Base-by-base conservation (phyloP, 2,329 filamentous ascomycete genomes). In the Stachybotrys chartarum region DNA sequence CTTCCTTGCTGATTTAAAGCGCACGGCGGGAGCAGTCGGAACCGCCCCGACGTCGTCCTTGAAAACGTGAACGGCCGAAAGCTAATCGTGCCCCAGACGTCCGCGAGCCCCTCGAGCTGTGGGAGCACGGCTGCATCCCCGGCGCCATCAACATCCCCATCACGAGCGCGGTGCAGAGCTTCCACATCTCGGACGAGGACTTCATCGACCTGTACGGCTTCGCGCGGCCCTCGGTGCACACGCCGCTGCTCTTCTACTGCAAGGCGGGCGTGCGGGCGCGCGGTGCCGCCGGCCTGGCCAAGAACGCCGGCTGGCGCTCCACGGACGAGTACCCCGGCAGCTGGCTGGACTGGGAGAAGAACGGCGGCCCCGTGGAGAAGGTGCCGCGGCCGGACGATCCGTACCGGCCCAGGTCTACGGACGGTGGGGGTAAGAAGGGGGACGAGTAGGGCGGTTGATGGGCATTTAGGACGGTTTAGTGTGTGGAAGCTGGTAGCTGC, bases 191-290 rank as follows among this genome's bases (percentile, higher is more conserved):
- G 0, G 77, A 80, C 0, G 87, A 90, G 12, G 91, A 96, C 60
- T 97, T 97, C 67, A 82, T 88, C 67, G 89, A 91, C 57, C 76
- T 86, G 16, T 92, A 91, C 71, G 92, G 91, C 5, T 96, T 88
- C 66, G 74, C 79, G 57, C 88, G 90, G 58, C 92, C 79, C 0
- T 64, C 65, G 3, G 75, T 75, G 57, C 77, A 82, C 49, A 69
- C 71, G 35, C 77, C 82, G 60, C 70, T 96, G 14, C 79, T 97
- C 5, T 94, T 97, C 66, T 97, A 96, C 72, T 99, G 94, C 75
- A 95, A 91, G 75, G 86, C 92, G 0, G 94, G 94, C 2, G 90
- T 97, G 60, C 79, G 94, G 67, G 91, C 90, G 63, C 77, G 79
- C 50, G 83, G 88, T 1, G 92, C 92, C 7, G 91, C 91, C 7